Evolutionary conservation across 2,329 filamentous ascomycete genomes (phyloP).

Genomic region (Raffaelea arxii): DNA sequence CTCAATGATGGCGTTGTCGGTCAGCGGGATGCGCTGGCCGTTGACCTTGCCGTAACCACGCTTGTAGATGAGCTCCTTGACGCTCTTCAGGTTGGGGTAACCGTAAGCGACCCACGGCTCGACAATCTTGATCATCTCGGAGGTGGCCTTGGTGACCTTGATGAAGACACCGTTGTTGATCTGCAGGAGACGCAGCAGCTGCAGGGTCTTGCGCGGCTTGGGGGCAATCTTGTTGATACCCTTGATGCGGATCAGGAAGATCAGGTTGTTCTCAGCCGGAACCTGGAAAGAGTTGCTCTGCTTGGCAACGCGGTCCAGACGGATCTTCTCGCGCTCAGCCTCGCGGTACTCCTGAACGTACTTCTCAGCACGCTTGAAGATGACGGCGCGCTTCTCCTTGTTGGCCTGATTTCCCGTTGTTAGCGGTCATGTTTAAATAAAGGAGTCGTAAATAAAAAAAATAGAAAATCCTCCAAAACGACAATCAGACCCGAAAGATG

Average conservation of each 20-base stretch:
- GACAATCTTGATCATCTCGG: constrained; percentile 95
- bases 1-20: constrained; percentile 97
- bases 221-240: constrained; percentile 99
- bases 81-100: constrained; percentile 98
- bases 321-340: constrained; percentile 96
- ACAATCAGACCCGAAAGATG: constrained; percentile 98
- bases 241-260: constrained; percentile 99
- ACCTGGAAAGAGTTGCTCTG: constrained; percentile 90
- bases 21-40: constrained; percentile 94
- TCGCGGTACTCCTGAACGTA: constrained; percentile 99
- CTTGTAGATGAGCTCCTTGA: constrained; percentile 99
- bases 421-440: too few relatives aligned
- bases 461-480: constrained; percentile 10
- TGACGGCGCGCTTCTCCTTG: constrained; percentile 96
- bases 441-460: neutral
- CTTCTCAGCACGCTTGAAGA: constrained; percentile 99
- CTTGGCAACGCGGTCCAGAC: constrained; percentile 82
- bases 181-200: constrained; percentile 98
- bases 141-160: constrained; percentile 92
- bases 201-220: constrained; percentile 99
- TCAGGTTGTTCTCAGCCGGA: constrained; percentile 87
- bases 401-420: constrained; percentile 72
- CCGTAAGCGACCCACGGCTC: constrained; percentile 99
- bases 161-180: constrained; percentile 99
- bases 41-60: constrained; percentile 98